Percentiles rank a stretch among this genome's conserved stretches.
Evolutionary conservation across 345 rosid species (phyloP).

Genomic region (Acer negundo): DNA sequence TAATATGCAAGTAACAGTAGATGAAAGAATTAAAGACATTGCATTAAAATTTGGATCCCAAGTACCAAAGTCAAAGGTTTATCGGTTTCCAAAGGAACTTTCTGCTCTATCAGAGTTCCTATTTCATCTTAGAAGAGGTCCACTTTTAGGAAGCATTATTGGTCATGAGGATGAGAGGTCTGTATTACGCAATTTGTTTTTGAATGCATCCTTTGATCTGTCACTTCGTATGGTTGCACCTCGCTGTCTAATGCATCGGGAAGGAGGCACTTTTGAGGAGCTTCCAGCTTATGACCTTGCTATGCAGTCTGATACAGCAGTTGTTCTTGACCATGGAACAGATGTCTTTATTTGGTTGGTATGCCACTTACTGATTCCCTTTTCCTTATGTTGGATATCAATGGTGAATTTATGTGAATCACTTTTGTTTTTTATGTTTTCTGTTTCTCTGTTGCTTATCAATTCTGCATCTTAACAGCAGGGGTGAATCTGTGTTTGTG

Average conservation of each 20-base stretch:
- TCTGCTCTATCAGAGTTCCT: slow-evolving; percentile 75
- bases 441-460: slow-evolving; percentile 1
- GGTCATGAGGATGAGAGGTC: slow-evolving; percentile 99
- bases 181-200: slow-evolving; percentile 77
- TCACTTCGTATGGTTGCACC: slow-evolving; percentile 96
- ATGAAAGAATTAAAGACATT: slow-evolving; percentile 94
- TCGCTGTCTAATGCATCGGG: slow-evolving; percentile 91
- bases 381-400: background rate
- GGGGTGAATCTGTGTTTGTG: background rate
- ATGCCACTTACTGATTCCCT: slow-evolving; percentile 31
- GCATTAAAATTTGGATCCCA: slow-evolving; percentile 77
- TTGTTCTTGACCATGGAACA: slow-evolving; percentile 96
- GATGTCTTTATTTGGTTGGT: slow-evolving; percentile 99
- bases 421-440: slow-evolving; percentile 9
- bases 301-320: slow-evolving; percentile 97
- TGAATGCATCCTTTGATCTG: slow-evolving; percentile 89
- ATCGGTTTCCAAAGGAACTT: slow-evolving; percentile 85
- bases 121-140: slow-evolving; percentile 93
- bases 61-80: slow-evolving; percentile 77
- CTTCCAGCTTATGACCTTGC: slow-evolving; percentile 86
- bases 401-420: background rate
- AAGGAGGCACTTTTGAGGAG: slow-evolving; percentile 98
- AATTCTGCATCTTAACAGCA: slow-evolving; percentile 13
- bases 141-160: slow-evolving; percentile 88
- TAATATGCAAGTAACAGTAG: slow-evolving; percentile 71